Evolutionary conservation across 2,329 filamentous ascomycete genomes (phyloP).

Genomic region (Clathrospora elynae): DNA sequence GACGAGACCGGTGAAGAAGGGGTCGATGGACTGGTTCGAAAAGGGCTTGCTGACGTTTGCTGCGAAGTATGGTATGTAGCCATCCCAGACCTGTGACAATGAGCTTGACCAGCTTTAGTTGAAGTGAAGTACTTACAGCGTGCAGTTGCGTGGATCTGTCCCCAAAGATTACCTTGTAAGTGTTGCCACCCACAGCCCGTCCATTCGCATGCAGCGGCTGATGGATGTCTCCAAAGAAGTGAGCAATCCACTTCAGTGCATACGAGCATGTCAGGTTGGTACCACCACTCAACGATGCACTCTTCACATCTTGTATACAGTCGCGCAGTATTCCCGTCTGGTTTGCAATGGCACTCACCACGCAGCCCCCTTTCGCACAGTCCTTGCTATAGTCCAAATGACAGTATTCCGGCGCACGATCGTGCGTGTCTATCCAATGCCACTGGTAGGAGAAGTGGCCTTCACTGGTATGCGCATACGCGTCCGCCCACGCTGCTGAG

Average conservation of each 20-base stretch:
- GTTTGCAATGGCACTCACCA: conserved; percentile 51
- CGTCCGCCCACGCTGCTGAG: conserved; percentile 50
- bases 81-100: conserved; percentile 47
- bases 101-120: conserved; percentile 2
- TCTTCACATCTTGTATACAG: conserved; percentile 42
- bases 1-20: conserved; percentile 45
- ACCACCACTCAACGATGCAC: conserved; percentile 28
- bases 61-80: conserved; percentile 47
- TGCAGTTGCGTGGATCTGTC: conserved; percentile 44
- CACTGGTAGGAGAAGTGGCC: conserved; percentile 51
- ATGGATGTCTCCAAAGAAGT: conserved; percentile 51
- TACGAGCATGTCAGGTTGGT: conserved; percentile 48
- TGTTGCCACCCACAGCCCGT: conserved; percentile 47
- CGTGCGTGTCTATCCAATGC: conserved; percentile 50
- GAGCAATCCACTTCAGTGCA: conserved; percentile 51
- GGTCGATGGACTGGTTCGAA: conserved; percentile 43
- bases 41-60: conserved; percentile 42
- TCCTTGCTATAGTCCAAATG: conserved; percentile 46
- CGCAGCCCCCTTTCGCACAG: conserved; percentile 47
- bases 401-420: conserved; percentile 43
- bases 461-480: conserved; percentile 46
- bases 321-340: conserved; percentile 47
- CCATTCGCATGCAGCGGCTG: conserved; percentile 52
- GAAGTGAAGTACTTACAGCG: conserved; percentile 34
- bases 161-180: conserved; percentile 46